These are phyloP conservation scores for Pythium aristosporum DNA, from an alignment of 352 stramenopile species.

Conservation along the genomic window DNA sequence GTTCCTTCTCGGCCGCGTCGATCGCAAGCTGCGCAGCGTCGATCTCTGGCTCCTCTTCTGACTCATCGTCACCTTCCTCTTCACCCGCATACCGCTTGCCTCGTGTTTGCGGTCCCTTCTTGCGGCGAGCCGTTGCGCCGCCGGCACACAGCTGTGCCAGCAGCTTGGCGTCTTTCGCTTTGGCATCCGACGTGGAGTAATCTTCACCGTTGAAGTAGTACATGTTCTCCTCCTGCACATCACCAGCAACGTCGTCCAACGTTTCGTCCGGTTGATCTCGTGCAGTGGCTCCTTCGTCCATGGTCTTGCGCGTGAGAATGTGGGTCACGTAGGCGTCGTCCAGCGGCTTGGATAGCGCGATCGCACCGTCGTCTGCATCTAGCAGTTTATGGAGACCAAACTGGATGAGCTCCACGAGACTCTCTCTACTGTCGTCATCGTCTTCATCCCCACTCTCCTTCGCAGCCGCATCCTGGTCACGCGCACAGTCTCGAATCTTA, in stretches of 20 bases:
- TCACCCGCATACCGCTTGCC: conserved; percentile 32
- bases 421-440: conserved; percentile 41
- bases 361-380: conserved; percentile 33
- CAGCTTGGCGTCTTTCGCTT: conserved; percentile 39
- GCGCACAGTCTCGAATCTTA: conserved; percentile 67
- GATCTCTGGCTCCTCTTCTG: conserved; percentile 18
- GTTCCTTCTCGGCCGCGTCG: conserved; percentile 33
- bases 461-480: conserved; percentile 23
- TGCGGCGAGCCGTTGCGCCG: conserved; percentile 25
- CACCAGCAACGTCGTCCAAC: conserved; percentile 49
- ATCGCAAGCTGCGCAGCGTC: conserved; percentile 24
- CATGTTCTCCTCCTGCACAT: conserved; percentile 78
- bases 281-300: conserved; percentile 19
- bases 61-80: conserved; percentile 37
- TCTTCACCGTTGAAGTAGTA: conserved; percentile 85
- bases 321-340: conserved; percentile 63
- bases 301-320: conserved; percentile 38
- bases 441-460: conserved; percentile 31
- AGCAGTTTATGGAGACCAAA: conserved; percentile 76
- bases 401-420: conserved; percentile 67
- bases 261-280: conserved; percentile 34
- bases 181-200: conserved; percentile 47
- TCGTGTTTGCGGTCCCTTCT: conserved; percentile 26
- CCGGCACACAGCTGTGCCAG: conserved; percentile 39
- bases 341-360: conserved; percentile 45